Evolutionary conservation across 1,284 basidiomycete species (phyloP).

Genomic region (Microbotryum lychnidis-dioicae): DNA sequence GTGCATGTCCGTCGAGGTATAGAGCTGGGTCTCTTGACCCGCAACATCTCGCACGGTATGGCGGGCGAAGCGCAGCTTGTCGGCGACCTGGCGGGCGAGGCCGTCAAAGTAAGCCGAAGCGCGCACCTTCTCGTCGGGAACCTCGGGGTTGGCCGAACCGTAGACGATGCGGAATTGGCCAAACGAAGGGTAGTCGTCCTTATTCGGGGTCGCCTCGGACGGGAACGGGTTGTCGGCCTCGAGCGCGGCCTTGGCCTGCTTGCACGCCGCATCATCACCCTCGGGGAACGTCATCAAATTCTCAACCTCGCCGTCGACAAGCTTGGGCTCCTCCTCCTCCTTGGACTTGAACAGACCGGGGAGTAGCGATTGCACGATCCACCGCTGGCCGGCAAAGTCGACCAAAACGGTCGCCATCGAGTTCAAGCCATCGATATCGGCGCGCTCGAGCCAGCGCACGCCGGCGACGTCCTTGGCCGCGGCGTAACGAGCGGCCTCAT

Average conservation of each 20-base stretch:
- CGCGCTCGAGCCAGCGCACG: constrained; percentile 47
- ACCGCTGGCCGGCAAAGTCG: constrained; percentile 52
- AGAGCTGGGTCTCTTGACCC: constrained; percentile 45
- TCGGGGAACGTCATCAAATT: constrained; percentile 22
- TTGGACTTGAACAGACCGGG: constrained; percentile 49
- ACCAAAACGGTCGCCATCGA: constrained; percentile 46
- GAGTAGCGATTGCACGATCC: constrained; percentile 52
- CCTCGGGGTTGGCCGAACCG: constrained; percentile 49
- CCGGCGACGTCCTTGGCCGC: constrained; percentile 52
- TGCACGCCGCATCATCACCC: constrained; percentile 30
- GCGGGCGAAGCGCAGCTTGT: constrained; percentile 46
- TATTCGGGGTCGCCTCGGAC: constrained; percentile 52
- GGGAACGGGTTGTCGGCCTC: constrained; percentile 66
- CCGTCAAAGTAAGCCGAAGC: constrained; percentile 47
- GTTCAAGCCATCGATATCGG: constrained; percentile 40
- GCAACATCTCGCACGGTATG: constrained; percentile 47
- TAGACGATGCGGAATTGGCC: constrained; percentile 49
- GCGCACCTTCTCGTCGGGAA: constrained; percentile 41
- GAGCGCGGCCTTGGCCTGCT: constrained; percentile 54
- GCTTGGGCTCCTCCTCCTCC: constrained; percentile 11
- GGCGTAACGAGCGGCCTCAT: constrained; percentile 50
- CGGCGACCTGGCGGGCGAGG: constrained; percentile 47
- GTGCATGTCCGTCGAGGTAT: constrained; percentile 51
- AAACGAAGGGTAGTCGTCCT: constrained; percentile 36
- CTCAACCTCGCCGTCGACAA: constrained; percentile 18